Evolutionary conservation across 2,329 filamentous ascomycete genomes (phyloP), one percentile per base, ranked within the genome.

Genomic region (Thermomyces lanuginosus): DNA sequence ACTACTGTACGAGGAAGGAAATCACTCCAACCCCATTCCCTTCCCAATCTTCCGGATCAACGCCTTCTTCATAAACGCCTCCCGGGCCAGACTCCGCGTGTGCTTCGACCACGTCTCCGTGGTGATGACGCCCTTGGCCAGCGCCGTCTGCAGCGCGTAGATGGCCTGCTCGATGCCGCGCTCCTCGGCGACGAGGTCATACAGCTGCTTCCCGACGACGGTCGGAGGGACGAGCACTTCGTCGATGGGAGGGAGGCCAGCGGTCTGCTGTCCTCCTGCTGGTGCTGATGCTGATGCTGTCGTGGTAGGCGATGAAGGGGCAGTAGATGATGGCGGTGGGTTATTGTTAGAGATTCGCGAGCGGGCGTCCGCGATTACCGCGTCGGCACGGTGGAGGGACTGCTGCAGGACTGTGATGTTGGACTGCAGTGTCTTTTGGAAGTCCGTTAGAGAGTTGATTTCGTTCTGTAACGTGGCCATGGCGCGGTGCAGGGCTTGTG

Each of bases 191-290:
- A 84, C 80, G 2, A 91, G 62, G 24, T 75, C 73, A 53, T 95
- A 98, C 12, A 98, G 59, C 59, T 98, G 89, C 38, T 86, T 84
- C 0, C 79, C 81, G 4, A 93, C 89, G 1, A 93, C 76, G 0
- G 82, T 93, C 1, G 86, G 83, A 3, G 84, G 82, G n/a, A 93
- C 81, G 2, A 98, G 63, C 17, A 95, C 66, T 33, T 92, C 83
- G 48, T 98, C 89, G 25, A 95, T 76, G 24, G 75, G 70, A 0
- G 84, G 83, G 1, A 74, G 66, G 7, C 55, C 56, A 26, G 36
- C n/a, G n/a, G n/a, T n/a, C n/a, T n/a, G 38, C 34, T 38, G 21
- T 66, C 64, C 27, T 11, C 37, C 37, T 21, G 17, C 28, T 8
- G 37, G 18, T 30, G 30, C 32, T 26, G 29, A 21, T 6, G 38